Conservation (phyloP, 2,329 filamentous ascomycete species). For the Aspergillus floridensis region DNA sequence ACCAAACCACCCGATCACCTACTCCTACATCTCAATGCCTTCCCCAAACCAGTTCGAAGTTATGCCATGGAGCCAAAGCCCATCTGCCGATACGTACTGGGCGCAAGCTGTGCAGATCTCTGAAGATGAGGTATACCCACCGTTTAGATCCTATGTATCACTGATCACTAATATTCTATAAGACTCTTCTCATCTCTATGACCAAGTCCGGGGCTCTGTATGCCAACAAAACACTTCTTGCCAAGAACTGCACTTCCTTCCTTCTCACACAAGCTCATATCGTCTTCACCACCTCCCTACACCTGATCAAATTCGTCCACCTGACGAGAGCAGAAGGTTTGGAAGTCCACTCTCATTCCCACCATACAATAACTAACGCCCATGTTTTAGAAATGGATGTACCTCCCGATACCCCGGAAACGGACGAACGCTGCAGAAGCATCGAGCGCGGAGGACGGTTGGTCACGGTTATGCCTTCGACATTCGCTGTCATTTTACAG, state of each 20-base stretch:
- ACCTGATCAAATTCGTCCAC: constrained; percentile 92
- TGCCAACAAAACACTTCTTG: constrained; percentile 69
- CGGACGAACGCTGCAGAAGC: constrained; percentile 85
- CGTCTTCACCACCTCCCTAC: constrained; percentile 87
- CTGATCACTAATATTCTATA: constrained; percentile 15
- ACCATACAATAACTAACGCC: constrained; percentile 10
- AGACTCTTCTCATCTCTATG: constrained; percentile 61
- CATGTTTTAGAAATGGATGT: constrained; percentile 67
- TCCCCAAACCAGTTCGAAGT: constrained; percentile 19
- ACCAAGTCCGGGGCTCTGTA: constrained; percentile 75
- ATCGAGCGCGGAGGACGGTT: constrained; percentile 86
- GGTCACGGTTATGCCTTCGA: constrained; percentile 84
- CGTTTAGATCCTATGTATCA: neutral
- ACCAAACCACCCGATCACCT: constrained; percentile 27
- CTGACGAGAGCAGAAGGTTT: constrained; percentile 64
- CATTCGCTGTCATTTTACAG: constrained; percentile 81
- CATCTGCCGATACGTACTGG: constrained; percentile 39
- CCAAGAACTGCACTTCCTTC: constrained; percentile 91
- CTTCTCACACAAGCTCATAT: constrained; percentile 76
- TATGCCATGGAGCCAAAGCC: constrained; percentile 31
- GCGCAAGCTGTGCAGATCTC: constrained; percentile 36
- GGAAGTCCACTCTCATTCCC: constrained; percentile 22
- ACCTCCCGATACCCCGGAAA: constrained; percentile 83
- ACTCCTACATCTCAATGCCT: constrained; percentile 29
- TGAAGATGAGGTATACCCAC: constrained; percentile 38